These are phyloP conservation scores for Malassezia dermatis DNA, from an alignment of 1,284 basidiomycete genomes.

Conservation along the genomic window DNA sequence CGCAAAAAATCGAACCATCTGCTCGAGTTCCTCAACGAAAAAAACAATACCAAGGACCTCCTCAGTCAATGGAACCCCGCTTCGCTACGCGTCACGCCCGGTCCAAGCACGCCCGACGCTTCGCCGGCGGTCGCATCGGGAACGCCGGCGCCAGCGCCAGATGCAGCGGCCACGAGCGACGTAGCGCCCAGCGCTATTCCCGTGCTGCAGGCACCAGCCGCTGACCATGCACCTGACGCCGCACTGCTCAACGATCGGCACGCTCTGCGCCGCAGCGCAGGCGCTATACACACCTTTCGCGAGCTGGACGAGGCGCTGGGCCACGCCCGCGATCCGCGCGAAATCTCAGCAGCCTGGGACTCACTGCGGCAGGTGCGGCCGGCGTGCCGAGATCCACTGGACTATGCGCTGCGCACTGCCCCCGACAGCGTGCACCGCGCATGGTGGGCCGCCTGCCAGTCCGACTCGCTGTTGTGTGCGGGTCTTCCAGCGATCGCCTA, in stretches of 20 bases:
- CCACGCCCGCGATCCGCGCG: neutral
- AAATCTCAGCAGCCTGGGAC: neutral
- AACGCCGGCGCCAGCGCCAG: neutral
- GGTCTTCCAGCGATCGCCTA: slow-evolving; percentile 24
- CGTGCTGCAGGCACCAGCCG: neutral
- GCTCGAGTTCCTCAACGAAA: slow-evolving; percentile 76
- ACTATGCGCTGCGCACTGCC: neutral
- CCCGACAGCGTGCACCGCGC: neutral
- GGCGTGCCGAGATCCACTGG: slow-evolving; percentile 20
- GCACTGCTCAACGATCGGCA: slow-evolving; percentile 49
- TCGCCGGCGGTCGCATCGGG: neutral
- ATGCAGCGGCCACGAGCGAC: neutral
- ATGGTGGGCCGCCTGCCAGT: slow-evolving; percentile 32
- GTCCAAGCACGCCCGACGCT: neutral
- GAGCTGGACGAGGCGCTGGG: slow-evolving; percentile 21
- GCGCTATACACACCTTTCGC: slow-evolving; percentile 56
- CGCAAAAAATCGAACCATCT: slow-evolving; percentile 52
- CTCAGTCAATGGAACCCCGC: slow-evolving; percentile 32
- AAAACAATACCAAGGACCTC: slow-evolving; percentile 56
- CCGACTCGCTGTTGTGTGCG: slow-evolving; percentile 24
- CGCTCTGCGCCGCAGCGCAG: slow-evolving; percentile 66
- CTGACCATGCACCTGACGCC: neutral
- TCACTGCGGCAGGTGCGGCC: neutral
- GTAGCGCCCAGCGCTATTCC: neutral
- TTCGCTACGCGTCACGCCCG: neutral